phyloP scores from a whole-genome alignment of 306 rosid species.

The Hylodesmum podocarpum region DNA sequence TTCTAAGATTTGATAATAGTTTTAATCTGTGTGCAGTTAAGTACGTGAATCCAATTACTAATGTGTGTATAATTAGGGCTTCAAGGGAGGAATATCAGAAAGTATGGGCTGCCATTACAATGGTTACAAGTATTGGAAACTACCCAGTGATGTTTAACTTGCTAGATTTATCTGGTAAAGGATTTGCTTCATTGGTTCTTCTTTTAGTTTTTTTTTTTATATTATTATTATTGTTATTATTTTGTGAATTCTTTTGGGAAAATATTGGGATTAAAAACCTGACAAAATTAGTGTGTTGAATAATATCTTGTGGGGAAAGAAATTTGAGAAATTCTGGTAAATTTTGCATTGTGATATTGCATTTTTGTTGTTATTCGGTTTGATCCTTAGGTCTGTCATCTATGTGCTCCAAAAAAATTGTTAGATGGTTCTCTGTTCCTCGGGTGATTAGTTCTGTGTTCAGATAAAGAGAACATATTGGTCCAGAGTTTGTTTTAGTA shows the following conservation, averaged over 20 bases:
- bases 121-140: constrained; percentile 67
- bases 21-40: constrained; percentile 45
- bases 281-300: background rate
- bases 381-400: background rate
- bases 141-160: constrained; percentile 62
- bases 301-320: background rate
- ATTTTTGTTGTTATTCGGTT: background rate
- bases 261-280: background rate
- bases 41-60: constrained; percentile 81
- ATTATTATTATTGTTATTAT: no score
- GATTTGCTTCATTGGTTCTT: background rate
- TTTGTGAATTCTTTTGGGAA: background rate
- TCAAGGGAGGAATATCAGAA: constrained; percentile 74
- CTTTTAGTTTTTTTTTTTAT: background rate
- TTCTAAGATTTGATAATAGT: background rate
- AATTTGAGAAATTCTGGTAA: background rate
- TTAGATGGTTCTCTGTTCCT: background rate
- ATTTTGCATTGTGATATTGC: background rate
- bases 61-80: constrained; percentile 66
- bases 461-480: background rate
- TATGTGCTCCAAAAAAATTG: background rate
- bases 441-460: background rate
- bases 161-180: constrained; percentile 70
- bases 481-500: background rate
- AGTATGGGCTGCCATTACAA: constrained; percentile 77